A percentile compares a stretch with the other conserved stretches of the same genome.
Conservation (phyloP, 306 rosid genomes). For the Potentilla sterilis region DNA sequence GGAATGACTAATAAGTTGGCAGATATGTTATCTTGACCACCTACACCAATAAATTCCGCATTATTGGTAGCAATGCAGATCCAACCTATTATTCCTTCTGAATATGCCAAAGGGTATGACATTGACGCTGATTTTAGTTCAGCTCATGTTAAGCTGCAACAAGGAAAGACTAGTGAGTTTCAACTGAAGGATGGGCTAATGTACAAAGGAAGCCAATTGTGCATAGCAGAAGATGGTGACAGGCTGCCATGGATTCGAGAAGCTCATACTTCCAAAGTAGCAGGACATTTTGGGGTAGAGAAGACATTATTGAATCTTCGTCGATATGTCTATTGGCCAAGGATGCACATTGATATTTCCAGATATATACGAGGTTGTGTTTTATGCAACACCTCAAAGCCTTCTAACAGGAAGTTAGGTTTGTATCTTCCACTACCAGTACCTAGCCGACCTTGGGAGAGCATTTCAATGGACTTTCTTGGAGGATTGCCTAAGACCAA, state of each 20-base stretch:
- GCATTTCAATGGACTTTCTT: slow-evolving; percentile 3
- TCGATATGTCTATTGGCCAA: not conserved
- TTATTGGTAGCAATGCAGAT: not conserved
- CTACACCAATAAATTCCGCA: not conserved
- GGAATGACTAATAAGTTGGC: slow-evolving; percentile 6
- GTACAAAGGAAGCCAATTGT: not conserved
- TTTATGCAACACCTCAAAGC: not conserved
- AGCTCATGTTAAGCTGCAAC: not conserved
- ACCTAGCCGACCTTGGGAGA: slow-evolving; percentile 10
- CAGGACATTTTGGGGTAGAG: slow-evolving; percentile 6
- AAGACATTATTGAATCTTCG: not conserved
- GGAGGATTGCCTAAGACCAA: not conserved
- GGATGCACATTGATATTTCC: not conserved
- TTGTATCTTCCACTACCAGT: slow-evolving; percentile 5
- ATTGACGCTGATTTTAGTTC: too few relatives aligned
- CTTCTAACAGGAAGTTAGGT: slow-evolving; percentile 1
- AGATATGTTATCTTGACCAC: not conserved
- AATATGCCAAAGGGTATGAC: not conserved
- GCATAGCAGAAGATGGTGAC: not conserved
- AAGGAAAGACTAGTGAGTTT: slow-evolving; percentile 3
- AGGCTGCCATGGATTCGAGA: not conserved
- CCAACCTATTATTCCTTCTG: not conserved
- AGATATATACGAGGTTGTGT: not conserved
- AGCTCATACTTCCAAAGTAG: slow-evolving; percentile 7
- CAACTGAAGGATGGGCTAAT: not conserved